Evolutionary conservation across 2,329 filamentous ascomycete species (phyloP).

Genomic region (Seiridium cupressi): DNA sequence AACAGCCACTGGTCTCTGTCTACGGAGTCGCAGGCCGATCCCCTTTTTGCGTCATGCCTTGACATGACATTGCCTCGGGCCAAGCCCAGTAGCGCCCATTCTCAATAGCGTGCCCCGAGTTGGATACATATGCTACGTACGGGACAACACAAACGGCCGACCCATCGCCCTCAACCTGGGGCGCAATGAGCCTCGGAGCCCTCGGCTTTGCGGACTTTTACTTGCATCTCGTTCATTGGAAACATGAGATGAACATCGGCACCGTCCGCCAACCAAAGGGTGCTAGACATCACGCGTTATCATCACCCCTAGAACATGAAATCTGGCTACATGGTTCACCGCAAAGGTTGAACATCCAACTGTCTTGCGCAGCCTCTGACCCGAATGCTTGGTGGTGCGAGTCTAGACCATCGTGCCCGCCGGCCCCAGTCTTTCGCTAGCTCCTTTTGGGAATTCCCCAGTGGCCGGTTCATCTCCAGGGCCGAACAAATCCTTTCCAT

Average conservation of each 20-base stretch:
- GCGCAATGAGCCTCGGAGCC: neutral
- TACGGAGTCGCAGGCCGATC: neutral
- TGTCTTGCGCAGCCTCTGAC: too few relatives aligned
- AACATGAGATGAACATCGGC: too few relatives aligned
- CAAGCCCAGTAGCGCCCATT: neutral
- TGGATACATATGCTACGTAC: neutral
- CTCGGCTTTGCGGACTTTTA: too few relatives aligned
- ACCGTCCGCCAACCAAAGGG: neutral
- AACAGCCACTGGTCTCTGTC: neutral
- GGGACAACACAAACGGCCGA: neutral
- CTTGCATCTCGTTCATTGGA: too few relatives aligned
- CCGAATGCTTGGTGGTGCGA: neutral
- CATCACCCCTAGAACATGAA: too few relatives aligned
- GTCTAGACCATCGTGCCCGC: neutral
- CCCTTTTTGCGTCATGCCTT: neutral
- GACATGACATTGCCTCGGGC: constrained; percentile 1
- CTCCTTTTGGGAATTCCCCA: too few relatives aligned
- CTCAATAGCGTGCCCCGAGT: neutral
- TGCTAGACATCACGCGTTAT: too few relatives aligned
- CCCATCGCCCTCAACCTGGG: neutral
- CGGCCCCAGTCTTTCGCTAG: neutral
- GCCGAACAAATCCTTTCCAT: too few relatives aligned
- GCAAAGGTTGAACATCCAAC: too few relatives aligned
- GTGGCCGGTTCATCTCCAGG: too few relatives aligned
- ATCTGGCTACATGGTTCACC: too few relatives aligned